phyloP scores from a whole-genome alignment of 208 protist species.

The Leishmania arabica region DNA sequence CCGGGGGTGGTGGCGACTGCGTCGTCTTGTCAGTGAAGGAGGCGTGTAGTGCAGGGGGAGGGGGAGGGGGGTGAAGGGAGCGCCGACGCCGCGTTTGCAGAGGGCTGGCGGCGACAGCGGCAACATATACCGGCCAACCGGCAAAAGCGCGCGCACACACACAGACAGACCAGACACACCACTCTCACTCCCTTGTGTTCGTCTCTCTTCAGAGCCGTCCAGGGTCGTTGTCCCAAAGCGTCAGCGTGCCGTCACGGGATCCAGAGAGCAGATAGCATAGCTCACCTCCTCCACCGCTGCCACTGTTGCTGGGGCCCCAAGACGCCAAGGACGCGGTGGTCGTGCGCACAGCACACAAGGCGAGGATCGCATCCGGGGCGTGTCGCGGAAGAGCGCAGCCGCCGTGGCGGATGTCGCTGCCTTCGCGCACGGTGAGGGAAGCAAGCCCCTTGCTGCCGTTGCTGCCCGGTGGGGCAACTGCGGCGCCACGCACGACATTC shows the following conservation, averaged over 20 bases:
- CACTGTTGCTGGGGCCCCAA: background rate
- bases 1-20: background rate
- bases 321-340: too few species aligned
- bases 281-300: constrained; percentile 5
- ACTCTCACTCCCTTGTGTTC: background rate
- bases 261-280: constrained; percentile 48
- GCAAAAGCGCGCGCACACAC: background rate
- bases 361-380: constrained; percentile 62
- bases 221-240: constrained; percentile 54
- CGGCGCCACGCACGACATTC: background rate
- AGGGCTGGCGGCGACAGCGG: background rate
- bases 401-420: background rate
- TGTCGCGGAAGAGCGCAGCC: constrained; percentile 33
- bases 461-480: background rate
- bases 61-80: too few species aligned
- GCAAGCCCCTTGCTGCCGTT: constrained; percentile 4
- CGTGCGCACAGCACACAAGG: constrained; percentile 38
- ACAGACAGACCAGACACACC: too few species aligned
- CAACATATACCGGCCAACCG: background rate
- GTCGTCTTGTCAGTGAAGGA: background rate
- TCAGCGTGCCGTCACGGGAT: constrained; percentile 58
- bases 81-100: background rate
- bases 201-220: background rate
- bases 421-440: constrained; percentile 9
- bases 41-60: background rate